These are phyloP conservation scores for Hortiboletus flavorubellus DNA, from an alignment of 768 basidiomycete species.

Conservation along the genomic window DNA sequence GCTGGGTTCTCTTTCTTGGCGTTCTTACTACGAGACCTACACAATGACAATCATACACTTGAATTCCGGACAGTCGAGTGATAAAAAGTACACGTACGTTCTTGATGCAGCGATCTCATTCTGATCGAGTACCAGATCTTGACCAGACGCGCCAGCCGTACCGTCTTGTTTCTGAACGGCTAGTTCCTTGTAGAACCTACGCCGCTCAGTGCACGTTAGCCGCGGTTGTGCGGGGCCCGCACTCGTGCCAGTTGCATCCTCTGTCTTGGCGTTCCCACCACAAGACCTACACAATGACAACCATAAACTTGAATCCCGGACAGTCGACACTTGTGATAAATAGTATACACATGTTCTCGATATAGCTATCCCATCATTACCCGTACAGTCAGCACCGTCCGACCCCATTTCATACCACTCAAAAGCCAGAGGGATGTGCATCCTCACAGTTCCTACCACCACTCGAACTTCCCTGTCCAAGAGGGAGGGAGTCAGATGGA, in stretches of 20 bases:
- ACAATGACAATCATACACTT: constrained; percentile 6
- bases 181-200: constrained; percentile 82
- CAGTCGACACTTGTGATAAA: constrained; percentile 10
- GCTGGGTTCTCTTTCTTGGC: constrained; percentile 34
- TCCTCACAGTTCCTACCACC: constrained; percentile 68
- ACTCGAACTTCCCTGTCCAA: constrained; percentile 67
- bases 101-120: no score
- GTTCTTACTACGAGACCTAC: constrained; percentile 25
- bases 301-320: neutral
- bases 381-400: constrained; percentile 7
- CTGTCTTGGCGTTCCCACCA: constrained; percentile 31
- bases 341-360: constrained; percentile 40
- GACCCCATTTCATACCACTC: constrained; percentile 1
- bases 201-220: constrained; percentile 67
- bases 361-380: constrained; percentile 46
- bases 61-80: constrained; percentile 6
- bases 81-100: neutral
- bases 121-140: constrained; percentile 27
- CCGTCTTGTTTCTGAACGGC: constrained; percentile 40
- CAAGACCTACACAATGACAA: constrained; percentile 12
- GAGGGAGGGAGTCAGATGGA: no score
- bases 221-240: constrained; percentile 42
- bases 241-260: constrained; percentile 31
- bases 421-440: neutral
- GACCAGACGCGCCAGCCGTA: no score